Evolutionary conservation across 2,329 filamentous ascomycete genomes (phyloP).

Genomic region (Neoascochyta sp.): DNA sequence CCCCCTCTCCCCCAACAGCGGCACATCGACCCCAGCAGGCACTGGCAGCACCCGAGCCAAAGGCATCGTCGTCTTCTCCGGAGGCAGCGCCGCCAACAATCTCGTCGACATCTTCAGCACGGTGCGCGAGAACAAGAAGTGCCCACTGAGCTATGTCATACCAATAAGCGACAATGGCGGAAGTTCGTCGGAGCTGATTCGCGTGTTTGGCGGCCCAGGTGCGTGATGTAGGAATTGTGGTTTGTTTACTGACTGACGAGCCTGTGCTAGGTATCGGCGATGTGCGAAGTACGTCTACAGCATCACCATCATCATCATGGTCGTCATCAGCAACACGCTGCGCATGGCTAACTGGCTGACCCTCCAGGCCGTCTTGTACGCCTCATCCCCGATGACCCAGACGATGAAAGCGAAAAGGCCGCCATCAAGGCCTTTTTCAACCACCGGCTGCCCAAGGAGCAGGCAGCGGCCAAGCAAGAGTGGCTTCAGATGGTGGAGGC

Average conservation of each 20-base stretch:
- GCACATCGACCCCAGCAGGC: conserved; percentile 13
- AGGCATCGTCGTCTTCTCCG: conserved; percentile 82
- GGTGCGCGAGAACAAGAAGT: conserved; percentile 58
- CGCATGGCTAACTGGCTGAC: too few species aligned
- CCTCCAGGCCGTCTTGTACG: conserved; percentile 77
- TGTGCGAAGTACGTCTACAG: conserved; percentile 60
- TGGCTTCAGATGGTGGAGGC: conserved; percentile 90
- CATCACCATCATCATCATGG: background rate
- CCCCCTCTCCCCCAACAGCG: conserved; percentile 11
- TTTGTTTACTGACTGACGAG: conserved; percentile 3
- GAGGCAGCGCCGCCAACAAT: conserved; percentile 90
- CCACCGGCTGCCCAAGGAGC: conserved; percentile 67
- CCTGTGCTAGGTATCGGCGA: conserved; percentile 61
- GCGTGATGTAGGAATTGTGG: conserved; percentile 36
- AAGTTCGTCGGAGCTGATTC: conserved; percentile 86
- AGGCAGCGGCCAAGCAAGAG: conserved; percentile 63
- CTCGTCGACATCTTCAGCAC: conserved; percentile 83
- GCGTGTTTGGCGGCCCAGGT: conserved; percentile 93
- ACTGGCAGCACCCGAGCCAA: conserved; percentile 27
- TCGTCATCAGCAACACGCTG: conserved; percentile 1
- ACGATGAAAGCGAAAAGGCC: conserved; percentile 51
- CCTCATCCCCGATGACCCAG: conserved; percentile 67
- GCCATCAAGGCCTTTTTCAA: conserved; percentile 86
- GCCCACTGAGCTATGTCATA: conserved; percentile 77
- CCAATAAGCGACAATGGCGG: conserved; percentile 96